A percentile compares a stretch with the other conserved stretches of the same genome.
These are phyloP conservation scores for Curvularia sp. DNA, from an alignment of 2,329 filamentous ascomycete genomes.

Conservation along the genomic window DNA sequence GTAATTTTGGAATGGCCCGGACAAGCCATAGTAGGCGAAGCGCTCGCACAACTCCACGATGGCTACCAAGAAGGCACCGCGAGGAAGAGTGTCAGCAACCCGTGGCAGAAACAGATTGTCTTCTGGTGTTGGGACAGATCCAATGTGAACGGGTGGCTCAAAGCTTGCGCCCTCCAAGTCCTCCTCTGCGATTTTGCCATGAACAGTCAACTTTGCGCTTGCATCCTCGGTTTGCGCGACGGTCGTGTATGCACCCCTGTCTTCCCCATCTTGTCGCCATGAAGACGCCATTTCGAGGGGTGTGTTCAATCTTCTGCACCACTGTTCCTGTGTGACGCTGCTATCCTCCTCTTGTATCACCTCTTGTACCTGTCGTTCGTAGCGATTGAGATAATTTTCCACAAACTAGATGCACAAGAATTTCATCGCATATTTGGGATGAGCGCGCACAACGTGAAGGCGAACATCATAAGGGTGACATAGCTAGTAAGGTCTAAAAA, in stretches of 20 bases:
- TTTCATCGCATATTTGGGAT: constrained; percentile 2
- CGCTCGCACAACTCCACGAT: constrained; percentile 60
- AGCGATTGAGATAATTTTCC: not conserved
- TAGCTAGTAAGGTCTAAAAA: not conserved
- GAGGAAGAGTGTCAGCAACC: constrained; percentile 56
- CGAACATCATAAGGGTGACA: not conserved
- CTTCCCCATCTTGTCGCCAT: constrained; percentile 28
- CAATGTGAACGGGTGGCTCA: constrained; percentile 24
- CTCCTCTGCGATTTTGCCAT: constrained; percentile 21
- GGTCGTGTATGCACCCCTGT: constrained; percentile 41
- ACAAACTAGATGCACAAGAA: not conserved
- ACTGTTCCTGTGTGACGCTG: not conserved
- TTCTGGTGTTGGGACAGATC: constrained; percentile 36
- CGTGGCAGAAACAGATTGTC: constrained; percentile 38
- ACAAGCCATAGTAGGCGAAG: constrained; percentile 57
- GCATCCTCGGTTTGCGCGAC: constrained; percentile 43
- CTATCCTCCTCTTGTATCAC: not conserved
- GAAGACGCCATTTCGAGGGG: constrained; percentile 27
- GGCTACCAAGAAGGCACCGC: constrained; percentile 56
- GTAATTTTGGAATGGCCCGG: constrained; percentile 60
- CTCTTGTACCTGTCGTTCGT: not conserved
- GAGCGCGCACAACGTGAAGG: not conserved
- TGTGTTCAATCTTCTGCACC: not conserved
- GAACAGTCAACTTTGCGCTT: constrained; percentile 24
- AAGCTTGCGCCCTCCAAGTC: constrained; percentile 1